Percentiles rank a stretch among this genome's conserved stretches.
These are phyloP conservation scores for Tubosaeta sp. DNA, from an alignment of 768 basidiomycete genomes.

Conservation along the genomic window DNA sequence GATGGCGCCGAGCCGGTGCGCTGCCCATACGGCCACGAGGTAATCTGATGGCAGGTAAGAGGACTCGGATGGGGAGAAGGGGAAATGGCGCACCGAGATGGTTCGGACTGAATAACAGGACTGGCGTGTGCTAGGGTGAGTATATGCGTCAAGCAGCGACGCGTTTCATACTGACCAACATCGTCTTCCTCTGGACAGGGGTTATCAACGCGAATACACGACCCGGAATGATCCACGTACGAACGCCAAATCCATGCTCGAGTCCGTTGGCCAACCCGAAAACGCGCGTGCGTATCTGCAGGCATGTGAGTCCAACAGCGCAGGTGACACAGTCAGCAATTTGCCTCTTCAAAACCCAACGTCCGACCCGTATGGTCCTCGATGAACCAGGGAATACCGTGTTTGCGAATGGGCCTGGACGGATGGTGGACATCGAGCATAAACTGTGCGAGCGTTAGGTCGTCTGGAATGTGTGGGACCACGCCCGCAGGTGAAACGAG, in stretches of 20 bases:
- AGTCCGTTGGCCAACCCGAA: constrained; percentile 38
- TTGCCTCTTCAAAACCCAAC: constrained; percentile 36
- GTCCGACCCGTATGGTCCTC: constrained; percentile 37
- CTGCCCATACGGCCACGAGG: constrained; percentile 51
- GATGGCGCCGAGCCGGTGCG: constrained; percentile 52
- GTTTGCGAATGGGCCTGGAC: constrained; percentile 22
- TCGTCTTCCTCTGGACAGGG: constrained; percentile 32
- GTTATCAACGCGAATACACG: neutral
- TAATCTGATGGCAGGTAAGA: constrained; percentile 38
- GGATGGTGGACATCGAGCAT: constrained; percentile 34
- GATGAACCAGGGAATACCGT: constrained; percentile 36
- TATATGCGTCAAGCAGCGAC: neutral
- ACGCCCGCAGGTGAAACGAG: constrained; percentile 25
- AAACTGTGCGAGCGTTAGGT: constrained; percentile 37
- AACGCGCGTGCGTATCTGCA: constrained; percentile 34
- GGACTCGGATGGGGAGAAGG: neutral
- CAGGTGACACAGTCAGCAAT: neutral
- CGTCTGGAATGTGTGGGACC: constrained; percentile 35
- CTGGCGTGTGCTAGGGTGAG: constrained; percentile 31
- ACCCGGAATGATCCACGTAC: constrained; percentile 19
- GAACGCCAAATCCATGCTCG: constrained; percentile 29
- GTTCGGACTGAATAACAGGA: constrained; percentile 63
- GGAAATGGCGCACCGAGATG: constrained; percentile 46
- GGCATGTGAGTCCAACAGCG: neutral
- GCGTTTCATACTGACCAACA: constrained; percentile 30